Evolutionary conservation across 441 rosid genomes (phyloP).

Genomic region (Populus tomentosa): DNA sequence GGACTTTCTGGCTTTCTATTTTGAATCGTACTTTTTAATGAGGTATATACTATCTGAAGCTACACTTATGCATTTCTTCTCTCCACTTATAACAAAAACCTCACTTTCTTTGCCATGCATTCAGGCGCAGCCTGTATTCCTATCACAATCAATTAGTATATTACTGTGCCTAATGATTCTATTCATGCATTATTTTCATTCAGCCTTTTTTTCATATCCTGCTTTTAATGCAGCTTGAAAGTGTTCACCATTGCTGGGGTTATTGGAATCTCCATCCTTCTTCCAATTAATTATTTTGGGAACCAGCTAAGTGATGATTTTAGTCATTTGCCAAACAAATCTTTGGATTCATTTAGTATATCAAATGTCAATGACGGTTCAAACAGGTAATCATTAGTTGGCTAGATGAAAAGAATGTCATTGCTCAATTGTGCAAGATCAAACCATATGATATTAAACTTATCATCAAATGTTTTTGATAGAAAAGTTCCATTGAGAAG

Average conservation of each 20-base stretch:
- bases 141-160: background rate
- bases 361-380: conserved; percentile 87
- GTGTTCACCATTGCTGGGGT: conserved; percentile 63
- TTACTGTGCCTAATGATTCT: background rate
- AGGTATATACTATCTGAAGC: background rate
- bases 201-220: background rate
- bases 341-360: conserved; percentile 77
- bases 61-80: background rate
- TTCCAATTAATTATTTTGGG: conserved; percentile 81
- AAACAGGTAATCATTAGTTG: conserved; percentile 43
- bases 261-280: conserved; percentile 70
- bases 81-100: background rate
- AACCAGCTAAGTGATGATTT: conserved; percentile 56
- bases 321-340: conserved; percentile 54
- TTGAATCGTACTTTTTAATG: background rate
- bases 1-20: background rate
- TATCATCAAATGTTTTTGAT: background rate
- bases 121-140: background rate
- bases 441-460: background rate
- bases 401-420: background rate
- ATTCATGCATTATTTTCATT: background rate
- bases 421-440: background rate
- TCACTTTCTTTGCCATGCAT: background rate
- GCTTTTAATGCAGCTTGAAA: conserved; percentile 48
- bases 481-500: background rate